Conservation (phyloP, 1,139 yeast species). For the Tardiomyces depauwii region DNA sequence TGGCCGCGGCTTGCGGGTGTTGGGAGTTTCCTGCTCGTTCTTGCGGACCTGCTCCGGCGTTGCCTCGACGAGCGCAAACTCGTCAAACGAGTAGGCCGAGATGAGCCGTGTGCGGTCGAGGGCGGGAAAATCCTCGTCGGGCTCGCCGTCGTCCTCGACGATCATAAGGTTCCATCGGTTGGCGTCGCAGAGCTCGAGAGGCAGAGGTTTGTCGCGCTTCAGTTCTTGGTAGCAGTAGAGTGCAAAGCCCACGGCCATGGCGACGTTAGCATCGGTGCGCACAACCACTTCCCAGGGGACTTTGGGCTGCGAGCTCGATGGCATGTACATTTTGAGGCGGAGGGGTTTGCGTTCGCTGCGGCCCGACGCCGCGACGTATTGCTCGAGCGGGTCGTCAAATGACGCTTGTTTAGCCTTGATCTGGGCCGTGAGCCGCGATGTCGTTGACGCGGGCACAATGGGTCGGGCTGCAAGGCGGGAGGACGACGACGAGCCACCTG, state of each 20-base stretch:
- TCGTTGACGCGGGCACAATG: not conserved
- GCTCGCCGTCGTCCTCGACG: constrained; percentile 37
- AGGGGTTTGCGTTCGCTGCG: constrained; percentile 26
- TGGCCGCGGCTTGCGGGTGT: not conserved
- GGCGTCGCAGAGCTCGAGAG: constrained; percentile 25
- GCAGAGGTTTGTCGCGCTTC: constrained; percentile 20
- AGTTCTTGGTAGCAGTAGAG: constrained; percentile 24
- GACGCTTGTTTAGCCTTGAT: constrained; percentile 21
- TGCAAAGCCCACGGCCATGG: constrained; percentile 33
- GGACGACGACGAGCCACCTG: not conserved
- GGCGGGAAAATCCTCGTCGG: constrained; percentile 37
- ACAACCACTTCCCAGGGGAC: constrained; percentile 28
- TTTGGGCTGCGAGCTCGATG: constrained; percentile 22
- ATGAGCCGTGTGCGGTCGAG: constrained; percentile 30
- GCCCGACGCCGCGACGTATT: constrained; percentile 31
- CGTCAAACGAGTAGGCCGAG: constrained; percentile 33
- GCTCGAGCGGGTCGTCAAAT: constrained; percentile 30
- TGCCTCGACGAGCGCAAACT: constrained; percentile 34
- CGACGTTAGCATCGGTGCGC: constrained; percentile 28
- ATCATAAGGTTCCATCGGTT: constrained; percentile 32
- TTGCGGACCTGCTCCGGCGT: constrained; percentile 24
- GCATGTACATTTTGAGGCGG: constrained; percentile 28
- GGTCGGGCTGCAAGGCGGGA: too few relatives aligned
- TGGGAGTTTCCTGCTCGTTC: constrained; percentile 26
- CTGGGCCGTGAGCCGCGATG: constrained; percentile 17